Evolutionary conservation across 495 filamentous ascomycete species (phyloP), one percentile per base, ranked within the genome.

Genomic region (Glonium stellatum): DNA sequence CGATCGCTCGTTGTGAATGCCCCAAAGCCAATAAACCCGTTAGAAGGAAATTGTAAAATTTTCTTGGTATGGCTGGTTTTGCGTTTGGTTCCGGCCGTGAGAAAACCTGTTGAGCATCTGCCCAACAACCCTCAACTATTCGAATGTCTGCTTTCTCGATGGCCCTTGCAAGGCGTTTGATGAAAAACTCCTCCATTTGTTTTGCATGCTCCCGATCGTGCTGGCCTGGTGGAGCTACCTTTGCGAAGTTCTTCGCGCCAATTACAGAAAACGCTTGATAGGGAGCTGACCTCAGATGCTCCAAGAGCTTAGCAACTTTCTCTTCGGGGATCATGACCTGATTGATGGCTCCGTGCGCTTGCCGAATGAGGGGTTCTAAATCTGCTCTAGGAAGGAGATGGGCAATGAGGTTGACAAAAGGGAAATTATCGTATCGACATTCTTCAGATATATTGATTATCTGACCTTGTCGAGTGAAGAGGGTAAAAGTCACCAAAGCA

Each of bases 31-130:
- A 80, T 60, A 76, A 84, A 4, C 68, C 67, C 19, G 72, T 57
- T 31, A 88, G 72, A 53, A 87, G 83, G n/a, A 72, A 70, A 51
- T 82, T 75, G 57, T 83, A 84, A 2, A 76, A 6, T 6, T 51
- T 22, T 4, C 23, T 48, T 4, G 69, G 59, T 31, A 71, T 68
- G 0, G 11, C 44, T 9, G 19, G 49, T 36, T n/a, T 49, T 37
- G n/a, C 6, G 19, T 50, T 48, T 12, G 58, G 11, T 37, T 50
- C 51, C 13, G 56, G 52, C 13, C 36, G 27, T 31, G 27, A 23
- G 19, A 57, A 64, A 5, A 44, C 46, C 8, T 34, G 44, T 13
- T 51, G 18, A 25, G 46, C 57, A 11, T 61, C 44, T 37, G 50
- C 36, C 63, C 66, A 65, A 4, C 58, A 19, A 13, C 34, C 1